Evolutionary conservation across 352 stramenopile species (phyloP).

Genomic region (Globisporangium ultimum): DNA sequence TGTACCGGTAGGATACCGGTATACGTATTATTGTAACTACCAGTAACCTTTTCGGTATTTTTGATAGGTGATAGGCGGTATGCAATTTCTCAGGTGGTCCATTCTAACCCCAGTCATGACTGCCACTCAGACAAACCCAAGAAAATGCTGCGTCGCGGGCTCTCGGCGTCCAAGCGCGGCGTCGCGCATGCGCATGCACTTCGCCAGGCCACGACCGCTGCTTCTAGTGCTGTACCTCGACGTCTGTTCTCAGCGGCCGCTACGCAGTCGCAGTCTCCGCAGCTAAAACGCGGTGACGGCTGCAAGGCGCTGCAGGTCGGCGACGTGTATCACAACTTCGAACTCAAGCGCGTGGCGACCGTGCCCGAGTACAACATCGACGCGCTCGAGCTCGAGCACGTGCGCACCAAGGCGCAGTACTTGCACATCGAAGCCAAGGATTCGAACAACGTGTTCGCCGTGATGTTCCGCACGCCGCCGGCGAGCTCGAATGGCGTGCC

Average conservation of each 20-base stretch:
- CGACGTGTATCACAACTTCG: constrained; percentile 79
- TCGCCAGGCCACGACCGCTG: neutral
- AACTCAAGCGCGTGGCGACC: constrained; percentile 42
- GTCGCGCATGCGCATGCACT: constrained; percentile 1
- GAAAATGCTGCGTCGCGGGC: constrained; percentile 10
- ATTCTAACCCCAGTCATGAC: too few species aligned
- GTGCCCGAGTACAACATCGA: constrained; percentile 85
- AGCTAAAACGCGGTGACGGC: constrained; percentile 39
- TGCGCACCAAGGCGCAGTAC: constrained; percentile 68
- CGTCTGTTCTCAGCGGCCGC: constrained; percentile 5
- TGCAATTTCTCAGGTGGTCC: too few species aligned
- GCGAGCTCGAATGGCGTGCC: constrained; percentile 95
- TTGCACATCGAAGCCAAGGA: constrained; percentile 84
- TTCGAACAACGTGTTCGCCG: constrained; percentile 88
- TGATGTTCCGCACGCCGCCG: constrained; percentile 98
- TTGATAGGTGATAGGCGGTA: too few species aligned
- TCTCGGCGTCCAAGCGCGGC: constrained; percentile 1
- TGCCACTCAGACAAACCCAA: too few species aligned
- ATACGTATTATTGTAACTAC: too few species aligned
- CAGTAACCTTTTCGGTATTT: too few species aligned
- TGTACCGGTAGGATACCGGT: too few species aligned
- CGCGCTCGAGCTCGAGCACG: constrained; percentile 72
- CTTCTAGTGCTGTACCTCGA: neutral
- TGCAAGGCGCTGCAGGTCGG: constrained; percentile 53
- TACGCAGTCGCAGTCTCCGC: neutral